A percentile compares a stretch with the other conserved stretches of the same genome.
These are phyloP conservation scores for Nakazawaea wyomingensis DNA, from an alignment of 805 yeast species.

Conservation along the genomic window DNA sequence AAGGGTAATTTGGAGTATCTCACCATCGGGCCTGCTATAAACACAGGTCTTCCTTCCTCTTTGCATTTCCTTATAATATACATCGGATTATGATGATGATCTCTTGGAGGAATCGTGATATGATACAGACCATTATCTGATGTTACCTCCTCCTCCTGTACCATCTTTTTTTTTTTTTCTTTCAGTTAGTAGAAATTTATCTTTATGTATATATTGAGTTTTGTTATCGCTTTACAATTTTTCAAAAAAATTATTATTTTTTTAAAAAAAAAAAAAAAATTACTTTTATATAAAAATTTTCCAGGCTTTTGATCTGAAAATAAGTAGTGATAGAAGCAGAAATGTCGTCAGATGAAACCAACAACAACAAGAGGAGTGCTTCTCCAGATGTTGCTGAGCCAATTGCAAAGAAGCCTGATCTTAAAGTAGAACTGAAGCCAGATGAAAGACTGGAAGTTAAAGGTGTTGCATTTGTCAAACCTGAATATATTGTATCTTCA, in stretches of 20 bases:
- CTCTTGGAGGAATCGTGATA: slow-evolving; percentile 26
- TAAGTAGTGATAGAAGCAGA: not conserved
- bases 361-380: slow-evolving; percentile 6
- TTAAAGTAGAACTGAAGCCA: slow-evolving; percentile 6
- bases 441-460: slow-evolving; percentile 20
- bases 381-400: not conserved
- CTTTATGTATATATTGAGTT: no score
- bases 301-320: no score
- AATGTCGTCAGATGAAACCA: not conserved
- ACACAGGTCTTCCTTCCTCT: slow-evolving; percentile 48
- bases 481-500: slow-evolving; percentile 51
- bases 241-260: no score
- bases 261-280: no score
- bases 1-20: slow-evolving; percentile 92
- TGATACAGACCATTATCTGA: no score
- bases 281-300: no score
- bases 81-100: slow-evolving; percentile 47
- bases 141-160: no score
- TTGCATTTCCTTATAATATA: slow-evolving; percentile 43
- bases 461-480: slow-evolving; percentile 75
- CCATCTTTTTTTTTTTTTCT: no score
- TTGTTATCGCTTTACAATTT: no score
- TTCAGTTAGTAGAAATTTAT: no score
- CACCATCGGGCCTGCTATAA: slow-evolving; percentile 93
- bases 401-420: slow-evolving; percentile 17